Conservation (phyloP, 805 yeast genomes). For the Yarrowia sp. region DNA sequence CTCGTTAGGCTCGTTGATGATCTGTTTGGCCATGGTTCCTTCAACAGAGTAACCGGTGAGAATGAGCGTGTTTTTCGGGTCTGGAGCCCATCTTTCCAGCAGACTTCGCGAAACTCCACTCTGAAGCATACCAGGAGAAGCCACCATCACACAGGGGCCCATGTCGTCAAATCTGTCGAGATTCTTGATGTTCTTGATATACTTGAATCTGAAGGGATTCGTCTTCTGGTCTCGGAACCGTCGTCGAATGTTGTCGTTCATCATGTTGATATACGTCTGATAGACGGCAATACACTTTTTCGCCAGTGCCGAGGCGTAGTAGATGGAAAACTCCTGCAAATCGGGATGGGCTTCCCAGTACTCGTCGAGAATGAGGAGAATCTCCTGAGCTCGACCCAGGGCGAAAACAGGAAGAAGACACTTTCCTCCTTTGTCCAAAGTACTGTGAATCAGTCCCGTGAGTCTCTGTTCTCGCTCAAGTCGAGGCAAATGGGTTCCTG, state of each 20-base stretch:
- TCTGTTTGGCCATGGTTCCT: constrained; percentile 94
- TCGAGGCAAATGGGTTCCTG: constrained; percentile 95
- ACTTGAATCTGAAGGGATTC: constrained; percentile 91
- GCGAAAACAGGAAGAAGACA: constrained; percentile 95
- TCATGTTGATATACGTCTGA: constrained; percentile 95
- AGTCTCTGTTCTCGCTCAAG: constrained; percentile 81
- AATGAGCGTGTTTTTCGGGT: constrained; percentile 83
- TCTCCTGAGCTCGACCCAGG: constrained; percentile 94
- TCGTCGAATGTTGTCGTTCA: constrained; percentile 88
- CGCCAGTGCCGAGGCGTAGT: constrained; percentile 91
- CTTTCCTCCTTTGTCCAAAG: constrained; percentile 87
- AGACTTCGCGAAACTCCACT: constrained; percentile 92
- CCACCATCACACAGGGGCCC: constrained; percentile 95
- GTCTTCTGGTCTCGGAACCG: constrained; percentile 77
- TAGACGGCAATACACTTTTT: constrained; percentile 96
- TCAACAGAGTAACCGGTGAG: constrained; percentile 98
- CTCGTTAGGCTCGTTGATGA: constrained; percentile 87
- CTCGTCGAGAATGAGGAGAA: constrained; percentile 87
- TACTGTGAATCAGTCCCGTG: constrained; percentile 81
- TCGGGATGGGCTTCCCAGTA: constrained; percentile 90
- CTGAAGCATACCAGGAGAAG: constrained; percentile 98
- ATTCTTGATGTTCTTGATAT: constrained; percentile 77
- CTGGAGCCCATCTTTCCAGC: constrained; percentile 97
- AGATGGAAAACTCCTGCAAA: constrained; percentile 79
- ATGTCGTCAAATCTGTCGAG: constrained; percentile 88